Conservation (phyloP, 345 rosid species). For the Theobroma cacao region DNA sequence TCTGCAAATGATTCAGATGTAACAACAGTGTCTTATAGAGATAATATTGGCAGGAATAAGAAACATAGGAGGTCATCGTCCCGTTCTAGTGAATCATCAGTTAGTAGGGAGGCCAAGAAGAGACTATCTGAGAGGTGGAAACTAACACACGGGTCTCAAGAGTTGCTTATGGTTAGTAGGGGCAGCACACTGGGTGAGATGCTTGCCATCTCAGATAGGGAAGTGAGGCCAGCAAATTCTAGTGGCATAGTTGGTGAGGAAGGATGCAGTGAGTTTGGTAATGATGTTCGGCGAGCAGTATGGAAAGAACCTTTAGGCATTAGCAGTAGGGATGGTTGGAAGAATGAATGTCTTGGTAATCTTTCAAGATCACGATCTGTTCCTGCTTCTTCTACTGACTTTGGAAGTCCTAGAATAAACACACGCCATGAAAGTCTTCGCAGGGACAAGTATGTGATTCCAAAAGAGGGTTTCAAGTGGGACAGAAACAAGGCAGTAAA, state of each 20-base stretch:
- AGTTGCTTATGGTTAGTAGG: slow-evolving; percentile 45
- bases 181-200: slow-evolving; percentile 87
- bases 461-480: slow-evolving; percentile 41
- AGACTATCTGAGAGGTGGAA: slow-evolving; percentile 98
- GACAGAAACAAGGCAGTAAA: slow-evolving; percentile 48
- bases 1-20: slow-evolving; percentile 67
- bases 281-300: slow-evolving; percentile 23
- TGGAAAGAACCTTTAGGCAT: slow-evolving; percentile 74
- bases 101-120: slow-evolving; percentile 81
- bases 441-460: slow-evolving; percentile 42
- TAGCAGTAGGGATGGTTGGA: slow-evolving; percentile 98
- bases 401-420: slow-evolving; percentile 43
- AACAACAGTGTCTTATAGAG: slow-evolving; percentile 40
- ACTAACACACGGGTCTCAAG: slow-evolving; percentile 62
- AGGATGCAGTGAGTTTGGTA: slow-evolving; percentile 29
- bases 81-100: slow-evolving; percentile 58
- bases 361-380: slow-evolving; percentile 73
- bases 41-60: slow-evolving; percentile 37
- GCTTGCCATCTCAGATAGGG: slow-evolving; percentile 76
- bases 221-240: slow-evolving; percentile 40
- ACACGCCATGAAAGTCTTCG: slow-evolving; percentile 34
- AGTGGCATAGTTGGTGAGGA: slow-evolving; percentile 31
- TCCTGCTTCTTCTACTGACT: slow-evolving; percentile 48
- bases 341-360: slow-evolving; percentile 45
- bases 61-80: slow-evolving; percentile 42